Base-by-base conservation (phyloP, 2,329 filamentous ascomycete genomes). In the Monilinia fructigena region DNA sequence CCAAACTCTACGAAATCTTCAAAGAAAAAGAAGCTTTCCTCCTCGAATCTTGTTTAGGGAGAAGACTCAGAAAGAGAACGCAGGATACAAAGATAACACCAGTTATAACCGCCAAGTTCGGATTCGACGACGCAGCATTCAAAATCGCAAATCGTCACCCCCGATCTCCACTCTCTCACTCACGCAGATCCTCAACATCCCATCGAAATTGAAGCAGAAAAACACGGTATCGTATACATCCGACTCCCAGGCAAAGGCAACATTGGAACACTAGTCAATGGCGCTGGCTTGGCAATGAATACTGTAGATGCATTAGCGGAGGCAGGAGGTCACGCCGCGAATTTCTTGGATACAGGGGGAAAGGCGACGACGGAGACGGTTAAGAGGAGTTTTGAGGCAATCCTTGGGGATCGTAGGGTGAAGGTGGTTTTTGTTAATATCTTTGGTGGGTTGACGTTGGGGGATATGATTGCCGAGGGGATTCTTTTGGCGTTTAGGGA, bases 221-320 rank as follows among this genome's bases (percentile, higher is more conserved):
- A 84, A 67, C 81, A 88, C 67, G 91, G 91, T 4, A 92, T 96
- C 72, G 90, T 95, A 0, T 96, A 93, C 76, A 84, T 96, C 70
- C 88, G 85, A 72, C 82, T 85, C 3, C 76, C 72, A 14, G 81
- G 82, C 2, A 75, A 80, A 64, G 85, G 83, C 63, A 87, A 87
- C 69, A 88, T 96, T 63, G 93, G 92, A 48, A 96, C 90, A 0
- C 81, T 96, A 70, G 92, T 96, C 70, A 97, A 97, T 74, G 92
- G 93, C 54, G 93, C 93, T 0, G 93, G 93, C 0, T 83, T 97
- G 1, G 92, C 92, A 0, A 95, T 97, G 90, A 95, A 95, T 76
- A 96, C 92, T 0, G 87, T 93, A 68, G 93, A 97, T 76, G 89
- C 90, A 0, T 85, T 97, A 1, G 82, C 84, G 2, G 79, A 86